These are phyloP conservation scores for Starmerella bombi DNA, from an alignment of 805 yeast species.

Conservation along the genomic window DNA sequence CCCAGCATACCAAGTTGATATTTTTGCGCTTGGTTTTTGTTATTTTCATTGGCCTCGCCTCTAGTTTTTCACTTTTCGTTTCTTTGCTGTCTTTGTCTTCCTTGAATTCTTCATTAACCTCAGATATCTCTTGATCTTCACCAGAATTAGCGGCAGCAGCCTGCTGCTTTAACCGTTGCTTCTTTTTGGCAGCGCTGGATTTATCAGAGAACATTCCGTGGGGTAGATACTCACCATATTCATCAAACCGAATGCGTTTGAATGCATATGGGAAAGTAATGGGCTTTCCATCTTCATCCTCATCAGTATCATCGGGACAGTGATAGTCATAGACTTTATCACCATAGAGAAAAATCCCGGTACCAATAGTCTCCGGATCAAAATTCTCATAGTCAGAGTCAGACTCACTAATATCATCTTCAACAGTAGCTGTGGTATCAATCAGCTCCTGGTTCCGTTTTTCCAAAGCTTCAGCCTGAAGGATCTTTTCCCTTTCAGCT, in stretches of 20 bases:
- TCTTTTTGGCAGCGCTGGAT: slow-evolving; percentile 1
- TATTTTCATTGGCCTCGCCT: slow-evolving; percentile 36
- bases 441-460: slow-evolving; percentile 30
- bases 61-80: slow-evolving; percentile 21
- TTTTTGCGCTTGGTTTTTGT: slow-evolving; percentile 23
- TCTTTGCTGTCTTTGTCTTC: slow-evolving; percentile 8
- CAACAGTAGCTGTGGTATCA: slow-evolving; percentile 27
- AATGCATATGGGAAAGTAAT: slow-evolving; percentile 67
- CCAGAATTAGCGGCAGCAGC: not conserved
- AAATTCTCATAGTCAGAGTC: slow-evolving; percentile 27
- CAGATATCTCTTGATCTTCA: not conserved
- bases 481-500: slow-evolving; percentile 18
- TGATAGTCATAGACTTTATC: slow-evolving; percentile 34
- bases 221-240: slow-evolving; percentile 72
- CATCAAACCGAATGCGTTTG: slow-evolving; percentile 54
- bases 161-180: not conserved
- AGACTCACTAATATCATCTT: slow-evolving; percentile 24
- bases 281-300: slow-evolving; percentile 32
- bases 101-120: slow-evolving; percentile 18
- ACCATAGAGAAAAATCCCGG: slow-evolving; percentile 23
- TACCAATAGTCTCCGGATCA: slow-evolving; percentile 19
- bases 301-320: slow-evolving; percentile 21
- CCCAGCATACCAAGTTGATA: slow-evolving; percentile 51
- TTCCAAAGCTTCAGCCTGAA: slow-evolving; percentile 26
- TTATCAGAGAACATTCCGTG: slow-evolving; percentile 23